Conservation (phyloP, 495 filamentous ascomycete genomes). For the Chaetomium cochliodes region DNA sequence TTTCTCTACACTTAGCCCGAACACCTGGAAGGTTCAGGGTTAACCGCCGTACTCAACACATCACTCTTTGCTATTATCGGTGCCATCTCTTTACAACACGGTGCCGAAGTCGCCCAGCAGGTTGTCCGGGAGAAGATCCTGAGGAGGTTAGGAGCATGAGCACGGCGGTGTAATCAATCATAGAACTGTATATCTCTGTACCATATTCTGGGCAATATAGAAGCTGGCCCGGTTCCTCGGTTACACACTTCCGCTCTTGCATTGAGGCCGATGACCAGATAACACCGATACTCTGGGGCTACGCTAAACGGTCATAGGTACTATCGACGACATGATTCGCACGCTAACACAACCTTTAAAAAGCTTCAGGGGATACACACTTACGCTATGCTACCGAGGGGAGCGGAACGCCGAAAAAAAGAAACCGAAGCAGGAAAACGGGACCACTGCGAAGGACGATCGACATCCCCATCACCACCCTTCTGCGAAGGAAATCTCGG, state of each 20-base stretch:
- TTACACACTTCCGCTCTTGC: neutral
- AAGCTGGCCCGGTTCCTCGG: conserved; percentile 14
- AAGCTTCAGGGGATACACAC: neutral
- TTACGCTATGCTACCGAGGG: neutral
- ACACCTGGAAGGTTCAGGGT: conserved; percentile 68
- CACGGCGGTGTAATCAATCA: conserved; percentile 22
- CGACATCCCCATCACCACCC: conserved; percentile 23
- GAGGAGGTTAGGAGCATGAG: conserved; percentile 36
- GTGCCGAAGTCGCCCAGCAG: conserved; percentile 71
- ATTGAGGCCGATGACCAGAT: neutral
- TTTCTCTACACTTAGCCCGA: conserved; percentile 53
- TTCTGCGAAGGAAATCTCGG: conserved; percentile 30
- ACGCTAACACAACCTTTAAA: neutral
- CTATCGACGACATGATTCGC: neutral
- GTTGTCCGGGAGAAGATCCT: conserved; percentile 77
- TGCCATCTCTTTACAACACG: conserved; percentile 80
- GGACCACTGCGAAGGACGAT: neutral
- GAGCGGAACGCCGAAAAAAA: neutral
- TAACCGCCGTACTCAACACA: conserved; percentile 68
- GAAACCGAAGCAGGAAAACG: neutral
- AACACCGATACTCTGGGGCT: neutral
- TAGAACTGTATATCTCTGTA: conserved; percentile 35
- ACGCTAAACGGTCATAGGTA: neutral
- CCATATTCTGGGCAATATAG: conserved; percentile 27
- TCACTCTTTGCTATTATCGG: conserved; percentile 83